Evolutionary conservation across 192 early-diverging fungal species (phyloP), one percentile per base, ranked within the genome.

Genomic region (Umbelopsis vinacea): DNA sequence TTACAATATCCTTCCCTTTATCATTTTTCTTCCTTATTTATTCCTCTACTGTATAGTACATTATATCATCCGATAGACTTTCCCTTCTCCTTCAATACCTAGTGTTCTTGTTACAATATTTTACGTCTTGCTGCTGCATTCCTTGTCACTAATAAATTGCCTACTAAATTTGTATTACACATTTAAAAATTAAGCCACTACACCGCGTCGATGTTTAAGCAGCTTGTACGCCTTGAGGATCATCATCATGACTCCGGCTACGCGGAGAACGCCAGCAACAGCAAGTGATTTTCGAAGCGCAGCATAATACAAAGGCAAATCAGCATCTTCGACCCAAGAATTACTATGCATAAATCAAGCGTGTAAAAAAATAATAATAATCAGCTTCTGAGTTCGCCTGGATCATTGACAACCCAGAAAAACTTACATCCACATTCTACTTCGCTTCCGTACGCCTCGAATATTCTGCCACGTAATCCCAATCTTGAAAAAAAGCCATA

Each of bases 281-380:
- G 66, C 66, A 4, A 72, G 33, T 19, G 71, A 54, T 38, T 52
- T 67, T 45, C 63, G 45, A 11, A 72, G 52, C 15, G 71, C 63
- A 8, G 60, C 21, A 52, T 67, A 72, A 67, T 72, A 72, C 3
- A 67, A 17, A 2, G 14, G 57, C n/a, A 63, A 6, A 37, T 63
- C 57, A 63, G 4, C 2, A 35, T 9, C 33, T 14, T 9, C 57
- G 14, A 33, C 29, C 63, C 35, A 66, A 38, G 60, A 43, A 37
- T 45, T 66, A 37, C 71, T 66, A 45, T 9, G n/a, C n/a, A n/a
- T n/a, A n/a, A n/a, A n/a, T n/a, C 14, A 33, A 46, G 68, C n/a
- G 35, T 21, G 48, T 52, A 52, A 70, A 52, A 70, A 29, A 52
- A 17, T 37, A 15, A 24, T 26, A 22, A 29, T 3, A 29, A 29